A percentile compares a stretch with the other conserved stretches of the same genome.
phyloP scores from a whole-genome alignment of 306 rosid genomes.

The Vigna nakashimae region DNA sequence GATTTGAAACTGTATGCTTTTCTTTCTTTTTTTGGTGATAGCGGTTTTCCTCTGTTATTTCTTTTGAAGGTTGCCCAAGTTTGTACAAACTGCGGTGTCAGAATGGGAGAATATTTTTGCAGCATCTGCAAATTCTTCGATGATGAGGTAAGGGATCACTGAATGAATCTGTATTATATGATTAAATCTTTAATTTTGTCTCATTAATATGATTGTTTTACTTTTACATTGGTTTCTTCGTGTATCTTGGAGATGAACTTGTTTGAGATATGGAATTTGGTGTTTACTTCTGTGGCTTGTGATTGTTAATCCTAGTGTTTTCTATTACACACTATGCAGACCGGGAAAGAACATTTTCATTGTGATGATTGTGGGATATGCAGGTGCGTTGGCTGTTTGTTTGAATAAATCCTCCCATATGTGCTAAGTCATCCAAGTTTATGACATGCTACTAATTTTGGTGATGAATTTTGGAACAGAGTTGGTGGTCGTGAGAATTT shows the following conservation, averaged over 20 bases:
- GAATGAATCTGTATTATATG: constrained; percentile 28
- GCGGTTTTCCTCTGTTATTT: constrained; percentile 13
- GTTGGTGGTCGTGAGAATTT: constrained; percentile 84
- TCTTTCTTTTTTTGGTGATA: neutral
- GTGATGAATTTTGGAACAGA: constrained; percentile 60
- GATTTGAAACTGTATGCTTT: neutral
- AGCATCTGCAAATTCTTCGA: constrained; percentile 88
- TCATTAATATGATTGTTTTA: constrained; percentile 34
- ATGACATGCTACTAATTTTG: constrained; percentile 38
- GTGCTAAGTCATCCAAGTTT: constrained; percentile 30
- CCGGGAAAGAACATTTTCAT: constrained; percentile 78
- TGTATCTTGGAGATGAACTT: constrained; percentile 17
- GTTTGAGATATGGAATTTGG: constrained; percentile 29
- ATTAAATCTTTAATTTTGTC: neutral
- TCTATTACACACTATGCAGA: constrained; percentile 55
- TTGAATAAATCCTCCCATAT: constrained; percentile 23
- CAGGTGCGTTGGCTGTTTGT: constrained; percentile 59
- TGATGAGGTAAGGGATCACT: constrained; percentile 71
- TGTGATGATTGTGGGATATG: constrained; percentile 98
- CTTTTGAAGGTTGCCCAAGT: constrained; percentile 72
- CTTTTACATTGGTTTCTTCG: constrained; percentile 7
- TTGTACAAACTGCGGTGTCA: constrained; percentile 93
- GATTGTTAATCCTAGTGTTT: constrained; percentile 27
- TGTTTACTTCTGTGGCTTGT: constrained; percentile 15
- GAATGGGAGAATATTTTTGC: constrained; percentile 96